Evolutionary conservation across 2,329 filamentous ascomycete species (phyloP), one percentile per base, ranked within the genome.

Genomic region (Colletotrichum echinochloae): DNA sequence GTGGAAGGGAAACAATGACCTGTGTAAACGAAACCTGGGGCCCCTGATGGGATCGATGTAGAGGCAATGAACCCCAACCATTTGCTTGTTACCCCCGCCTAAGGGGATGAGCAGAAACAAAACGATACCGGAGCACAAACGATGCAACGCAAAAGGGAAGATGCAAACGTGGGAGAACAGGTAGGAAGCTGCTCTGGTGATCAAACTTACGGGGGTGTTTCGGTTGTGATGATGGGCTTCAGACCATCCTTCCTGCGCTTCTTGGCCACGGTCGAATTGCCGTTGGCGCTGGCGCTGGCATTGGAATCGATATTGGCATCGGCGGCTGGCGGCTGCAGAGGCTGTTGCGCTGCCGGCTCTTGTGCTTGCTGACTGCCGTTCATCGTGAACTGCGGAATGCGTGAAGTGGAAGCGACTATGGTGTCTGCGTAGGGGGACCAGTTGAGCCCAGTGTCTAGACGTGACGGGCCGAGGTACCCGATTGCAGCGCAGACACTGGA

Each of bases 211-310:
- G 72, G 77, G 73, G 82, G 84, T 80, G 80, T 83, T 76, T 93
- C 91, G 70, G 87, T 92, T 49, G 91, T 94, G 81, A 94, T 91
- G 78, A 94, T 93, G 76, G 92, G 92, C 82, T 93, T 92, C 74
- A 93, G 83, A 64, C 86, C 87, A 51, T 91, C 90, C 86, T 94
- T 94, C 84, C 91, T 91, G 78, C 91, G 87, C 86, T 94, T 94
- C 86, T 92, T 93, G 73, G 75, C 61, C 23, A 70, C 72, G 12
- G 71, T 65, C 5, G 75, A 30, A 72, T 65, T 63, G 73, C 73
- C 65, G 56, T 65, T 65, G 30, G 63, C 68, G 44, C 28, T 44
- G 30, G 56, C 54, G 23, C 23, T 26, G 54, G 39, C 55, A 9
- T 23, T 37, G 20, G 30, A 5, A 54, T 35, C 16, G 28, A 5